Evolutionary conservation across 2,329 filamentous ascomycete genomes (phyloP).

Genomic region (Triangularia verruculosa): DNA sequence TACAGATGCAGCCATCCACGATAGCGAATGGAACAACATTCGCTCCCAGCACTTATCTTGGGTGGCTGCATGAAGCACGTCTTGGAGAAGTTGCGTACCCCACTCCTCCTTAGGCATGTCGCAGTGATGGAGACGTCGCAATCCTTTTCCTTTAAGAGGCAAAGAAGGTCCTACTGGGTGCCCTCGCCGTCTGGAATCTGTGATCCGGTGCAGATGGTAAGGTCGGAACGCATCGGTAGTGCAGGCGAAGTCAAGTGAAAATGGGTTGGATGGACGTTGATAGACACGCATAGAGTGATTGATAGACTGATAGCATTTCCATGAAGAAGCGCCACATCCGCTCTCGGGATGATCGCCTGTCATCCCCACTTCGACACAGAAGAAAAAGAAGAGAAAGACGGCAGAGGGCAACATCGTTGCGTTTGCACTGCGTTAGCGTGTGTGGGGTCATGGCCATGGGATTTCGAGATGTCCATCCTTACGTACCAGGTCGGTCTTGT

Average conservation of each 20-base stretch:
- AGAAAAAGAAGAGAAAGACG: background rate
- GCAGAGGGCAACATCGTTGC: background rate
- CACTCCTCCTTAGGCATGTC: background rate
- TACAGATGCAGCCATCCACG: background rate
- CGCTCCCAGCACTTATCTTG: background rate
- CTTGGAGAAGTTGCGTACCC: background rate
- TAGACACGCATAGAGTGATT: too few relatives aligned
- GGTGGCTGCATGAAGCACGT: background rate
- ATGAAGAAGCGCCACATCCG: background rate
- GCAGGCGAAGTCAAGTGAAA: background rate
- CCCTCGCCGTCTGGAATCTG: background rate
- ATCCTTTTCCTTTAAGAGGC: background rate
- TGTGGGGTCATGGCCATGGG: background rate
- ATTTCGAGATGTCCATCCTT: background rate
- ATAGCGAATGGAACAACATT: background rate
- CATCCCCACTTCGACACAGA: background rate
- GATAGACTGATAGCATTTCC: background rate
- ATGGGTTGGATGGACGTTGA: background rate
- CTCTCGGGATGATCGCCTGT: background rate
- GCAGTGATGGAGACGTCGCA: background rate
- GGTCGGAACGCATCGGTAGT: background rate
- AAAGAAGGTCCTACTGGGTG: background rate
- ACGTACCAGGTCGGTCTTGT: background rate
- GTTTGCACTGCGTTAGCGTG: background rate
- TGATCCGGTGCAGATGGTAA: background rate